phyloP scores from a whole-genome alignment of 73 alveolate species.

The Tetrahymena borealis region DNA sequence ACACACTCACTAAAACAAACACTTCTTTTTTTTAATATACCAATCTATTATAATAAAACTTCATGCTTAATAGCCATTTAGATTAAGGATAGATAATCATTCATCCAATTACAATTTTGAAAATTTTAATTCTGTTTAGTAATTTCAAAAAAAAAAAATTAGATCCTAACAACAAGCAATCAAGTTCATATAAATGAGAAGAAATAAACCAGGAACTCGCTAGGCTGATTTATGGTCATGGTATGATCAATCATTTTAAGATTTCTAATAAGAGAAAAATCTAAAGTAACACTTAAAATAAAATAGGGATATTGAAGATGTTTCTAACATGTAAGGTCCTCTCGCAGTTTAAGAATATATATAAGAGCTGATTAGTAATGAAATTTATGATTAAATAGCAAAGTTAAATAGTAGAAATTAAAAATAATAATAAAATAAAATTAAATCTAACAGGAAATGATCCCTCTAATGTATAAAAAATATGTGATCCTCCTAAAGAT shows the following conservation, averaged over 20 bases:
- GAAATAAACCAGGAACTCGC: slow-evolving; percentile 96
- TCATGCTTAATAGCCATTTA: no score
- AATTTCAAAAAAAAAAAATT: neutral
- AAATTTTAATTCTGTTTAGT: neutral
- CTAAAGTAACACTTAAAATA: neutral
- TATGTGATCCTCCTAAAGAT: slow-evolving; percentile 91
- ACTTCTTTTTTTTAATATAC: no score
- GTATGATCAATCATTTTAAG: neutral
- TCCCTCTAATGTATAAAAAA: slow-evolving; percentile 84
- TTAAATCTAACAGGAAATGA: slow-evolving; percentile 44
- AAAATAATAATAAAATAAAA: no score
- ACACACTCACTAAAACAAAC: no score
- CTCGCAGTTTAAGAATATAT: slow-evolving; percentile 96
- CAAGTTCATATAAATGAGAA: slow-evolving; percentile 49
- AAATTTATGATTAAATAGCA: neutral
- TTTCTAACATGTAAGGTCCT: slow-evolving; percentile 90
- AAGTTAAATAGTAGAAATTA: no score
- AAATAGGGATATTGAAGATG: slow-evolving; percentile 83
- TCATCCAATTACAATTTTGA: neutral
- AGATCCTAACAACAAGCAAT: neutral
- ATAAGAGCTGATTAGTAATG: slow-evolving; percentile 80
- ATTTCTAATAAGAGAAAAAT: neutral
- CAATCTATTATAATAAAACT: no score
- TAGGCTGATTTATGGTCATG: slow-evolving; percentile 94
- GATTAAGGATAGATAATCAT: neutral